Evolutionary conservation across 1,139 yeast species (phyloP).

Genomic region (Yamadazyma songkhlaensis): DNA sequence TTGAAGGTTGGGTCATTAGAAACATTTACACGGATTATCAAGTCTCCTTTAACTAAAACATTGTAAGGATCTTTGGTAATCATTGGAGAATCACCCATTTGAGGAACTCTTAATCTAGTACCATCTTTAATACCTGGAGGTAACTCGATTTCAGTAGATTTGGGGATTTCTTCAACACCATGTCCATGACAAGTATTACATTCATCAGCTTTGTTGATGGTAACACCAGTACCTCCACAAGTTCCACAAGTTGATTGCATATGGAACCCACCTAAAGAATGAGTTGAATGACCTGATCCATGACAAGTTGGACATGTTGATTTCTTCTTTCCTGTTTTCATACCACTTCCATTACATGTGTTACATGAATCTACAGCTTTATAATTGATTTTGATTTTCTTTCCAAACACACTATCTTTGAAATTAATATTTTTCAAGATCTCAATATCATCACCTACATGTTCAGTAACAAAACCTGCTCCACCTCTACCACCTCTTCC

Average conservation of each 20-base stretch:
- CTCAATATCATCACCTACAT: constrained; percentile 88
- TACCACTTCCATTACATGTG: constrained; percentile 81
- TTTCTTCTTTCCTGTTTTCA: constrained; percentile 74
- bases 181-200: constrained; percentile 85
- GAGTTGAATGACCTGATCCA: constrained; percentile 91
- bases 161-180: constrained; percentile 71
- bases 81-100: constrained; percentile 88
- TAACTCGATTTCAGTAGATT: constrained; percentile 72
- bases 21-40: constrained; percentile 77
- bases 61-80: constrained; percentile 65
- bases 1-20: constrained; percentile 68
- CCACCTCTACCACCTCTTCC: constrained; percentile 34
- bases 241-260: constrained; percentile 91
- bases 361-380: constrained; percentile 74
- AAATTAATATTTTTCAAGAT: constrained; percentile 70
- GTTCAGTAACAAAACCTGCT: constrained; percentile 60
- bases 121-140: constrained; percentile 93
- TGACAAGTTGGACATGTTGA: constrained; percentile 84
- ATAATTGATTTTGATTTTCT: constrained; percentile 64
- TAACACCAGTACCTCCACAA: constrained; percentile 89
- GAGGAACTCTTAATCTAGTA: constrained; percentile 75
- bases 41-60: constrained; percentile 75
- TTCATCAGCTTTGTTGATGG: constrained; percentile 62
- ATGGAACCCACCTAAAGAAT: constrained; percentile 90
- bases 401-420: constrained; percentile 87